Percentiles rank a stretch among this genome's conserved stretches.
These are phyloP conservation scores for Pythium pectinolyticum DNA, from an alignment of 352 stramenopile genomes.

Conservation along the genomic window DNA sequence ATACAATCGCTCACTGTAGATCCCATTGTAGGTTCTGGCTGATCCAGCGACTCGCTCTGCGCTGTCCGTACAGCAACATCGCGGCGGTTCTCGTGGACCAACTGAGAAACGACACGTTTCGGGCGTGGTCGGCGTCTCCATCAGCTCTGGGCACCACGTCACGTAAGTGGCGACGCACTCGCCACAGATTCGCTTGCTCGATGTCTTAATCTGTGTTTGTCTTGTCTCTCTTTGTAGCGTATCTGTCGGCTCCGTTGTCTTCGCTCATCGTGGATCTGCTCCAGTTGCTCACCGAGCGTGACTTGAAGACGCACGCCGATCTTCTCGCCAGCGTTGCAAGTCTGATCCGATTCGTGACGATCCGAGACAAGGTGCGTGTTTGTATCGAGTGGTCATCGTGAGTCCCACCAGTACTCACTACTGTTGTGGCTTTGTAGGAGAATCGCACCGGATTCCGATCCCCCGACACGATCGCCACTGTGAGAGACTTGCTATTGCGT, in stretches of 20 bases:
- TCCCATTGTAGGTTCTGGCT: constrained; percentile 53
- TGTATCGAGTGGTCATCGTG: too few species aligned
- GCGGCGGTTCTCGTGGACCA: constrained; percentile 63
- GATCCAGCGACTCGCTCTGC: constrained; percentile 38
- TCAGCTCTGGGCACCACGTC: constrained; percentile 1
- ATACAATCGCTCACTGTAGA: too few species aligned
- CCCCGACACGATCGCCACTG: background rate
- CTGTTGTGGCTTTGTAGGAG: background rate
- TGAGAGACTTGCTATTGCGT: constrained; percentile 13
- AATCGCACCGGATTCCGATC: constrained; percentile 7
- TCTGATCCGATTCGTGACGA: constrained; percentile 58
- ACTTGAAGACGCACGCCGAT: constrained; percentile 61
- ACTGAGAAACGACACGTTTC: constrained; percentile 47
- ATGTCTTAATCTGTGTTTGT: too few species aligned
- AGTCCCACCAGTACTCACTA: background rate
- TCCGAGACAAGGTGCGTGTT: constrained; percentile 56
- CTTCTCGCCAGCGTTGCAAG: constrained; percentile 68
- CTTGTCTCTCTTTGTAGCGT: constrained; percentile 19
- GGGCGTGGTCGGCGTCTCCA: constrained; percentile 33
- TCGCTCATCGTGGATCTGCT: constrained; percentile 40
- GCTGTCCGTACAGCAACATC: constrained; percentile 77
- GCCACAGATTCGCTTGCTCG: background rate
- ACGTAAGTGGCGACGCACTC: constrained; percentile 23
- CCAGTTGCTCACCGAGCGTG: constrained; percentile 45
- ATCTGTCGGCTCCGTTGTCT: constrained; percentile 21